Percentiles rank a stretch among this genome's conserved stretches.
Evolutionary conservation across 2,329 filamentous ascomycete species (phyloP).

Genomic region (Neofusicoccum laricinum): DNA sequence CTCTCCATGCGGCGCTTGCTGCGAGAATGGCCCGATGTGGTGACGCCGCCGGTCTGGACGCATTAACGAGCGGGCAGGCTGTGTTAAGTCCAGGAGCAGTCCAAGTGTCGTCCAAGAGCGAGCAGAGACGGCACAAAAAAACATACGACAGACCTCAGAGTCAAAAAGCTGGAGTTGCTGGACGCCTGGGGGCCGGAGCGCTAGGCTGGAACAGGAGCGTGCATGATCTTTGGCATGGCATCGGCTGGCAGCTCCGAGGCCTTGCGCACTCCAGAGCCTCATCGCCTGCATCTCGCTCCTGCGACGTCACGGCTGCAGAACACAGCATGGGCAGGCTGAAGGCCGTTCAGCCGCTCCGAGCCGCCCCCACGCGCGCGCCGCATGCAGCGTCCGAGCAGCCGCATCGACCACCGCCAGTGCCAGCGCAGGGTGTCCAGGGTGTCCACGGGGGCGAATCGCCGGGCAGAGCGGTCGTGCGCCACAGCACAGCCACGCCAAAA

Average conservation of each 20-base stretch:
- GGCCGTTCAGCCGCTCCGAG: not conserved
- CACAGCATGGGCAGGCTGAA: not conserved
- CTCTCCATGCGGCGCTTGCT: not conserved
- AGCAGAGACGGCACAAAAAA: not conserved
- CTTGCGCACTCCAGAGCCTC: not conserved
- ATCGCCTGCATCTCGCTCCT: not conserved
- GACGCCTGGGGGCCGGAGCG: not conserved
- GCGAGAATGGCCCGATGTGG: constrained; percentile 1
- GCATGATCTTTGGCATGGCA: not conserved
- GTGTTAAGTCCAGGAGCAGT: not conserved
- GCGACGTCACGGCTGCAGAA: constrained; percentile 3
- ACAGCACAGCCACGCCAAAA: constrained; percentile 13
- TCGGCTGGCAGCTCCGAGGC: not conserved
- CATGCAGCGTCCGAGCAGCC: not conserved
- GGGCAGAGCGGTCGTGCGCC: not conserved
- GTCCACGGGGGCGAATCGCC: not conserved
- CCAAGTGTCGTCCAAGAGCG: not conserved
- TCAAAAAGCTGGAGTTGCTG: not conserved
- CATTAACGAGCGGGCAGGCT: not conserved
- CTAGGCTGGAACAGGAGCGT: not conserved
- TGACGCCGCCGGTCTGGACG: not conserved
- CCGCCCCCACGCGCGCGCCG: not conserved
- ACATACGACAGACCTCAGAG: not conserved
- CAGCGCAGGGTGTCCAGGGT: not conserved
- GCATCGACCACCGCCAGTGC: not conserved